A percentile compares a stretch with the other conserved stretches of the same genome.
Conservation (phyloP, 2,329 filamentous ascomycete species). For the Claviceps humidiphila region DNA sequence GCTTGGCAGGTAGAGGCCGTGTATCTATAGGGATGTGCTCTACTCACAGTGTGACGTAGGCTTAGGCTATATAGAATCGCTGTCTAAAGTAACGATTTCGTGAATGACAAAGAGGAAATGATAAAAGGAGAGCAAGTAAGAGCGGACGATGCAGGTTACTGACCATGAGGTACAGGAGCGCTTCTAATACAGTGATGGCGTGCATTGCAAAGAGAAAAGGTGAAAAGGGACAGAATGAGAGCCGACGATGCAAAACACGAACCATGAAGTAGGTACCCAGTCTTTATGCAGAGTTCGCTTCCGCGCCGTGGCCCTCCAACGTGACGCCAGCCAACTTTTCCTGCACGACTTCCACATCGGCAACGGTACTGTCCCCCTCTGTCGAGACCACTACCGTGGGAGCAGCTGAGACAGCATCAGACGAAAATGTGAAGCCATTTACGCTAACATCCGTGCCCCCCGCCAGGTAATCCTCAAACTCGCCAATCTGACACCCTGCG, state of each 20-base stretch:
- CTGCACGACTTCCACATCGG: conserved; percentile 4
- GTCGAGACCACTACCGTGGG: background rate
- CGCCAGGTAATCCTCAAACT: conserved; percentile 76
- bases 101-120: too few species aligned
- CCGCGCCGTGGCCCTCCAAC: background rate
- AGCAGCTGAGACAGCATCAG: background rate
- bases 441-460: conserved; percentile 35
- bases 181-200: background rate
- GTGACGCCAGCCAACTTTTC: conserved; percentile 8
- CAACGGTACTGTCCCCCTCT: background rate
- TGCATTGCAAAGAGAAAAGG: background rate
- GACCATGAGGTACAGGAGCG: background rate
- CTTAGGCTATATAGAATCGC: background rate
- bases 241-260: background rate
- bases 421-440: conserved; percentile 17
- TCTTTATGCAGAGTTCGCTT: background rate
- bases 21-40: background rate
- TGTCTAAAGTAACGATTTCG: too few species aligned
- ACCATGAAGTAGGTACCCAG: background rate
- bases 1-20: background rate
- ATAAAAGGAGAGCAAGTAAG: too few species aligned
- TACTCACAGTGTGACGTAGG: background rate
- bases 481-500: conserved; percentile 69
- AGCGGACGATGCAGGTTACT: too few species aligned
- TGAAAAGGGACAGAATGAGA: background rate